Evolutionary conservation across 331 rosid genomes (phyloP), one percentile per base, ranked within the genome.

Genomic region (Stylosanthes scabra): DNA sequence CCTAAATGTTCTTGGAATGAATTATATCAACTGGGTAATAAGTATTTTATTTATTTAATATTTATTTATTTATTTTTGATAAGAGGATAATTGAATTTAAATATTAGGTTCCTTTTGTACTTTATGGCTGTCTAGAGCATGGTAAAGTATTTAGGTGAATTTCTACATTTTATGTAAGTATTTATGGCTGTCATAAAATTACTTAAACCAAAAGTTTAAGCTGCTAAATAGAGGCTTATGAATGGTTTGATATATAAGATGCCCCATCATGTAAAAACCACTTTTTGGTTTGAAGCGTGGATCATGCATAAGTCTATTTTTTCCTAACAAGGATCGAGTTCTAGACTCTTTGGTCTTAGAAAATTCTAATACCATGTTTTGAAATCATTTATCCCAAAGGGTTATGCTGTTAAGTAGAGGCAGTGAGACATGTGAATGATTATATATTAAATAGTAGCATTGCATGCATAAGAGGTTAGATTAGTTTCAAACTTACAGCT

Each of bases 11-110:
- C 54, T 20, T 16, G 4, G 13, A 51, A 51, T 20, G 34, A 63
- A 74, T 39, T 52, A 63, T 45, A 50, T 46, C 41, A 12, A 47
- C 50, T 50, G 6, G 27, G 77, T 70, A 70, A 13, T 57, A 11
- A 1, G 27, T 29, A 29, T 27, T 56, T 14, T 12, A 65, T 66
- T 20, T 0, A 20, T 20, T 20, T 20, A 20, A 20, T 20, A 20
- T 20, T 20, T 20, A 20, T 20, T 20, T 20, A 20, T 20, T 20
- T 31, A 31, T 31, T 3, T 31, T 66, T 31, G 10, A 27, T 44
- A 44, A 42, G 39, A 59, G 61, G 57, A 39, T 51, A 27, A 11
- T 45, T 74, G 57, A 9, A 42, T 29, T 50, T 28, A 12, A 58
- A 66, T 49, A 39, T 74, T 27, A 52, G 52, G 10, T 8, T n/a